These are phyloP conservation scores for Paspalum notatum DNA, from an alignment of 176 grass and related monocot species.

Conservation along the genomic window DNA sequence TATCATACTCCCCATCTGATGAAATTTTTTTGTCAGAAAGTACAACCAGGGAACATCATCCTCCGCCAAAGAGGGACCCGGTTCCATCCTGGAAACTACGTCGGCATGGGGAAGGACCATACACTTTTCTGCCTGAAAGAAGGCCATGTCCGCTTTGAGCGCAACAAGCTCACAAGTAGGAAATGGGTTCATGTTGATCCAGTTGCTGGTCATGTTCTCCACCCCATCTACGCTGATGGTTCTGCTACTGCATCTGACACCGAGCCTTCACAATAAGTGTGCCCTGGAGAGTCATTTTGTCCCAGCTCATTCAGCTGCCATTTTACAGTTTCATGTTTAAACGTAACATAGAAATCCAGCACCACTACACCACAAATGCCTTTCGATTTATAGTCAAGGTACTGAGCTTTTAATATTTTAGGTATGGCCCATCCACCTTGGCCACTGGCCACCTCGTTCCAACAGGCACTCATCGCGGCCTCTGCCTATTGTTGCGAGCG, in stretches of 20 bases:
- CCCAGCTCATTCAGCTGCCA: background rate
- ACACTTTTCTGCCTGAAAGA: constrained; percentile 82
- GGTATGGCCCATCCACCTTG: too few relatives aligned
- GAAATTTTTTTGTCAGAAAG: constrained; percentile 36
- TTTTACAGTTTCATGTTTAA: constrained; percentile 7
- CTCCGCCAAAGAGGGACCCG: constrained; percentile 75
- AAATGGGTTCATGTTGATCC: constrained; percentile 93
- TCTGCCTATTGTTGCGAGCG: too few relatives aligned
- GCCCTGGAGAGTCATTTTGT: background rate
- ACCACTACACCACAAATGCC: too few relatives aligned
- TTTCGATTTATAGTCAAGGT: too few relatives aligned
- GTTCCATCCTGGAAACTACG: constrained; percentile 84
- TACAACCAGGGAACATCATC: constrained; percentile 81
- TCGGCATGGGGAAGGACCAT: constrained; percentile 88
- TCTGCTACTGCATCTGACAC: constrained; percentile 17
- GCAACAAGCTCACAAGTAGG: constrained; percentile 76
- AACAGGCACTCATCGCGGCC: too few relatives aligned
- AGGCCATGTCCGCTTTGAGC: constrained; percentile 80
- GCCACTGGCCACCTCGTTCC: too few relatives aligned
- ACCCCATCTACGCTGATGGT: constrained; percentile 58
- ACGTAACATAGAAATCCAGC: too few relatives aligned
- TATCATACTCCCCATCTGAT: background rate
- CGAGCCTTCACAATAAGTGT: background rate
- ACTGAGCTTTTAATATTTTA: too few relatives aligned
- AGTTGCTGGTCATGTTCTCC: constrained; percentile 60